Evolutionary conservation across 2,329 filamentous ascomycete species (phyloP).

Genomic region (Pseudogymnoascus sp.): DNA sequence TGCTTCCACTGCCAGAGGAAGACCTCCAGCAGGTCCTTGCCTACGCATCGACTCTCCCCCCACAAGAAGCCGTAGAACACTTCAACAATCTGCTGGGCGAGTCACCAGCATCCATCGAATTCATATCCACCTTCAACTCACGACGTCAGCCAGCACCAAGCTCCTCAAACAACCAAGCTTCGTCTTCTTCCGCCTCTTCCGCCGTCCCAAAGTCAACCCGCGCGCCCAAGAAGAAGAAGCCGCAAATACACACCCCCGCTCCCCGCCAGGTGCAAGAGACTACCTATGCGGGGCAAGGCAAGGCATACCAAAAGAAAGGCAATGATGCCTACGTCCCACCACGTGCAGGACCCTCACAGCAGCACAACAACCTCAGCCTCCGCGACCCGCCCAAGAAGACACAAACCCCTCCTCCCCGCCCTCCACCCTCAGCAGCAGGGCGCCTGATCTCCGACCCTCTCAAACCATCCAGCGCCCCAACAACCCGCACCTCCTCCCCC

Average conservation of each 20-base stretch:
- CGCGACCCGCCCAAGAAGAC: conserved; percentile 42
- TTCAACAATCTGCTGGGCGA: conserved; percentile 85
- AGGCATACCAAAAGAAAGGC: conserved; percentile 67
- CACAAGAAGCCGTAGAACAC: conserved; percentile 71
- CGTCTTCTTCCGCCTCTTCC: conserved; percentile 4
- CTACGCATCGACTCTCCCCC: conserved; percentile 71
- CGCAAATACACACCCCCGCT: conserved; percentile 55
- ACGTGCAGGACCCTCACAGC: conserved; percentile 32
- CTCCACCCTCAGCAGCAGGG: conserved; percentile 58
- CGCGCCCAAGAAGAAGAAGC: conserved; percentile 50
- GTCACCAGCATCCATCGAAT: conserved; percentile 65
- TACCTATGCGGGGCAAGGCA: conserved; percentile 52
- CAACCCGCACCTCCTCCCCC: conserved; percentile 44
- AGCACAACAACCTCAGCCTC: conserved; percentile 32
- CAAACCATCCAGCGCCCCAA: conserved; percentile 49
- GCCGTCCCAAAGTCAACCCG: conserved; percentile 43
- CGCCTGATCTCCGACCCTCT: conserved; percentile 70
- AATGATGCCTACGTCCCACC: conserved; percentile 64
- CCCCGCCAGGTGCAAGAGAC: conserved; percentile 57
- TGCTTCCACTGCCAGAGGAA: conserved; percentile 78
- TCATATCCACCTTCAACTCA: conserved; percentile 69
- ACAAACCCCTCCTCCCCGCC: conserved; percentile 24
- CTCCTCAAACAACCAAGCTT: conserved; percentile 10
- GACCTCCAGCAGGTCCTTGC: conserved; percentile 78
- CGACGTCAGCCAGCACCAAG: conserved; percentile 41